Evolutionary conservation across 768 basidiomycete genomes (phyloP).

Genomic region (Agrocybe praecox): DNA sequence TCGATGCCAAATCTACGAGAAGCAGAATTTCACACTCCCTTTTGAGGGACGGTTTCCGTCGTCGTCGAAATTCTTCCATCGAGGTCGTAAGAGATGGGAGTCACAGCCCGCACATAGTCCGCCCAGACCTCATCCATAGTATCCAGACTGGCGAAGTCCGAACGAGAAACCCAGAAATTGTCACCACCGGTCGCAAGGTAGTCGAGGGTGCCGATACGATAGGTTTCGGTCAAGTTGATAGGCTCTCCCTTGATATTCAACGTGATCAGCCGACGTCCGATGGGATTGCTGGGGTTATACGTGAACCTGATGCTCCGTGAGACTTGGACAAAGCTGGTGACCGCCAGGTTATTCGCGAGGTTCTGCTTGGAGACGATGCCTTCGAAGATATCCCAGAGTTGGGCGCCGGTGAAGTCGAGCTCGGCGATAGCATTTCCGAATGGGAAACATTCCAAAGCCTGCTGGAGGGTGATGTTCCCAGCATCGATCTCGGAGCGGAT

Average conservation of each 20-base stretch:
- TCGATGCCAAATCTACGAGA: too few relatives aligned
- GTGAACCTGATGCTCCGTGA: conserved; percentile 36
- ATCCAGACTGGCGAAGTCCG: conserved; percentile 30
- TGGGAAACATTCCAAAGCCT: conserved; percentile 43
- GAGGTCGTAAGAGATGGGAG: conserved; percentile 24
- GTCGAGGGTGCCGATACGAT: conserved; percentile 33
- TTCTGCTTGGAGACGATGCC: conserved; percentile 35
- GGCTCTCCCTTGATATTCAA: conserved; percentile 28
- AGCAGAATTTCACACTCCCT: conserved; percentile 7
- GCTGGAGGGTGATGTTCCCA: conserved; percentile 41
- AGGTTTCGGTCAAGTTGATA: conserved; percentile 25
- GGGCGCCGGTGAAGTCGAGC: conserved; percentile 38
- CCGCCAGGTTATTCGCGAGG: conserved; percentile 25
- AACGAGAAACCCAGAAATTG: conserved; percentile 31
- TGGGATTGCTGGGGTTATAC: conserved; percentile 29
- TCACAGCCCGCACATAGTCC: conserved; percentile 27
- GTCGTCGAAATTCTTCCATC: conserved; percentile 25
- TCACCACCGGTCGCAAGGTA: conserved; percentile 38
- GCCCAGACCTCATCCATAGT: conserved; percentile 34
- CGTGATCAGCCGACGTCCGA: conserved; percentile 30
- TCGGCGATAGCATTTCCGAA: conserved; percentile 44
- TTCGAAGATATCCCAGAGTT: conserved; percentile 46
- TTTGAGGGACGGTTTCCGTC: conserved; percentile 20
- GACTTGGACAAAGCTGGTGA: conserved; percentile 46
- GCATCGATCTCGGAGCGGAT: conserved; percentile 42